Percentiles rank a stretch among this genome's conserved stretches.
Evolutionary conservation across 768 basidiomycete genomes (phyloP).

Genomic region (Lentinula sp.): DNA sequence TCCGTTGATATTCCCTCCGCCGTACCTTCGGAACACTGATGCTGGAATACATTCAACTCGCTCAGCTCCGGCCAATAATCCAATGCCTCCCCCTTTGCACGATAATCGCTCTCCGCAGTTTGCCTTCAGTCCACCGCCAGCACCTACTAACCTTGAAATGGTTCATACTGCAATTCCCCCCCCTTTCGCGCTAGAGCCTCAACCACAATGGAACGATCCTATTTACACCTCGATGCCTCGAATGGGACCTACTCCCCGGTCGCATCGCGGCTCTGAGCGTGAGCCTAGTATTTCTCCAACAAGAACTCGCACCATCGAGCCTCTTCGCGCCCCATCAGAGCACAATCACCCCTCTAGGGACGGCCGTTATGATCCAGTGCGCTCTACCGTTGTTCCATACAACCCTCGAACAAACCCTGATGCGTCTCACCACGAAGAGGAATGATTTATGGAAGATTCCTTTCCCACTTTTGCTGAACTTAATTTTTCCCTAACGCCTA

Average conservation of each 20-base stretch:
- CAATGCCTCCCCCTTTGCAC: not conserved
- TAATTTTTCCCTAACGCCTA: not conserved
- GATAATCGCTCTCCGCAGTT: slow-evolving; percentile 22
- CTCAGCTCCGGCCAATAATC: not conserved
- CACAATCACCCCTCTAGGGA: slow-evolving; percentile 21
- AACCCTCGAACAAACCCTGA: not conserved
- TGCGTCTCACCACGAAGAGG: not conserved
- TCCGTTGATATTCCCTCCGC: slow-evolving; percentile 20
- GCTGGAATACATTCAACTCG: not conserved
- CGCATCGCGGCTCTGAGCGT: not conserved
- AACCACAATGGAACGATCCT: slow-evolving; percentile 56
- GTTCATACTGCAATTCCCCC: slow-evolving; percentile 33
- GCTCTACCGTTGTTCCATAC: slow-evolving; percentile 35
- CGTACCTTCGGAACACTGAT: not conserved
- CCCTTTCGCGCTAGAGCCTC: slow-evolving; percentile 63
- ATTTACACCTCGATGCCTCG: slow-evolving; percentile 29
- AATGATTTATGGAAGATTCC: not conserved
- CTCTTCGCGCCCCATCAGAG: not conserved
- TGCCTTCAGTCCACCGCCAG: slow-evolving; percentile 20
- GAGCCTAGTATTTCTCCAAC: not conserved
- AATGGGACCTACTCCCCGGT: not conserved
- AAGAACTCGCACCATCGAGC: not conserved
- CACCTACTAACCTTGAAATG: slow-evolving; percentile 9
- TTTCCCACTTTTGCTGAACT: not conserved
- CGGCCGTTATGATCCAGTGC: slow-evolving; percentile 50